These are phyloP conservation scores for Apiotrichum domesticum DNA, from an alignment of 1,284 basidiomycete genomes.

Conservation along the genomic window DNA sequence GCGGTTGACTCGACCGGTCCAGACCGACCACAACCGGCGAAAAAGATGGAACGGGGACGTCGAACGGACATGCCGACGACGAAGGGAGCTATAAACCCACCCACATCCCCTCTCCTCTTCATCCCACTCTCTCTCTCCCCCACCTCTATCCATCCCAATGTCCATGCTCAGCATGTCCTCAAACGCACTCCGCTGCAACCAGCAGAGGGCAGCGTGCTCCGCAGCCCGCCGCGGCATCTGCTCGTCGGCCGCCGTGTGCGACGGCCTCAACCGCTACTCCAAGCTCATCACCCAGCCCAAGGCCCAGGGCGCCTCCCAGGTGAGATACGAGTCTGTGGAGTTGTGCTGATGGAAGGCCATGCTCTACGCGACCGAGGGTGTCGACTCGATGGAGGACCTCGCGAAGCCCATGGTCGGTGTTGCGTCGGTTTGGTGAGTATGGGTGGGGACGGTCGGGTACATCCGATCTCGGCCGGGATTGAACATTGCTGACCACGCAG, in stretches of 20 bases:
- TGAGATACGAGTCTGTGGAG: slow-evolving; percentile 32
- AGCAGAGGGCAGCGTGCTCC: slow-evolving; percentile 8
- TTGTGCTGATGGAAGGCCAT: slow-evolving; percentile 62
- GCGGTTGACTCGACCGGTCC: no score
- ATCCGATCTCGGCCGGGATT: neutral
- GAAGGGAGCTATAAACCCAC: no score
- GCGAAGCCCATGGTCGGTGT: slow-evolving; percentile 93
- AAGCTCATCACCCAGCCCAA: slow-evolving; percentile 78
- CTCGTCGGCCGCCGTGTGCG: slow-evolving; percentile 12
- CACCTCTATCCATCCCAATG: slow-evolving; percentile 3
- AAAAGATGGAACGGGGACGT: no score
- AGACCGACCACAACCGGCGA: no score
- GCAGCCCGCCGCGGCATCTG: slow-evolving; percentile 5
- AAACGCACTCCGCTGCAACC: slow-evolving; percentile 18
- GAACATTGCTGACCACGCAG: slow-evolving; percentile 46
- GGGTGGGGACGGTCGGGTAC: neutral
- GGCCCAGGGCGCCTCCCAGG: slow-evolving; percentile 88
- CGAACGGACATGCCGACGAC: no score
- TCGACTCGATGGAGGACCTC: slow-evolving; percentile 69
- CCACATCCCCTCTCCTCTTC: no score
- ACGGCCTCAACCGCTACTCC: slow-evolving; percentile 65
- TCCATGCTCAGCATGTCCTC: slow-evolving; percentile 14
- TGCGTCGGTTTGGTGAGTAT: slow-evolving; percentile 79
- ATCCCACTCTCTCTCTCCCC: neutral
- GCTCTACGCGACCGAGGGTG: slow-evolving; percentile 90